Conservation (phyloP, 164 flowering plant species). For the Macadamia integrifolia region DNA sequence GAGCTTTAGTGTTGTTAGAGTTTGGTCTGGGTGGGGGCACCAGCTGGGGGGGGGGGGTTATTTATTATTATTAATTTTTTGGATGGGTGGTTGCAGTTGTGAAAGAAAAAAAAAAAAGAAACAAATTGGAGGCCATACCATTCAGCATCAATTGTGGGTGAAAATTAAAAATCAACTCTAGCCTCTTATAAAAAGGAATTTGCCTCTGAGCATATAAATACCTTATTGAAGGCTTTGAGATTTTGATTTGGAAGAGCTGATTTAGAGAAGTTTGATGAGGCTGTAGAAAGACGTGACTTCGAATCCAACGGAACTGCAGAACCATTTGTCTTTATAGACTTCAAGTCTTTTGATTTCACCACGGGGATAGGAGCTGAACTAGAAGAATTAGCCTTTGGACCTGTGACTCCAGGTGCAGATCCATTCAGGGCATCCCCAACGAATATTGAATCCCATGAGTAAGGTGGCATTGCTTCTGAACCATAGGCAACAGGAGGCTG, state of each 20-base stretch:
- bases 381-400: conserved; percentile 14
- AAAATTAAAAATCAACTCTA: too few relatives aligned
- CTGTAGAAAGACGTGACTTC: conserved; percentile 8
- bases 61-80: too few relatives aligned
- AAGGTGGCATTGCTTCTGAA: conserved; percentile 26
- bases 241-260: conserved; percentile 19
- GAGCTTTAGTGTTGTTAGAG: too few relatives aligned
- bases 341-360: conserved; percentile 23
- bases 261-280: conserved; percentile 21
- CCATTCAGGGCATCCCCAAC: conserved; percentile 24
- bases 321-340: conserved; percentile 23
- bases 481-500: conserved; percentile 28
- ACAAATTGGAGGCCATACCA: too few relatives aligned
- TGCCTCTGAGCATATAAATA: conserved; percentile 3
- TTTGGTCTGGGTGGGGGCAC: too few relatives aligned
- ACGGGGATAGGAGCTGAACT: conserved; percentile 19
- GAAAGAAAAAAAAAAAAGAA: too few relatives aligned
- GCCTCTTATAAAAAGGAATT: too few relatives aligned
- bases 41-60: too few relatives aligned
- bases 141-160: not conserved
- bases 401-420: conserved; percentile 14
- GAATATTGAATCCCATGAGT: conserved; percentile 26
- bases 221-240: conserved; percentile 33
- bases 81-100: too few relatives aligned
- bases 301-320: conserved; percentile 11